Percentiles rank a stretch among this genome's conserved stretches.
phyloP scores from a whole-genome alignment of 1,284 basidiomycete genomes.

The Exobasidium rhododendri region DNA sequence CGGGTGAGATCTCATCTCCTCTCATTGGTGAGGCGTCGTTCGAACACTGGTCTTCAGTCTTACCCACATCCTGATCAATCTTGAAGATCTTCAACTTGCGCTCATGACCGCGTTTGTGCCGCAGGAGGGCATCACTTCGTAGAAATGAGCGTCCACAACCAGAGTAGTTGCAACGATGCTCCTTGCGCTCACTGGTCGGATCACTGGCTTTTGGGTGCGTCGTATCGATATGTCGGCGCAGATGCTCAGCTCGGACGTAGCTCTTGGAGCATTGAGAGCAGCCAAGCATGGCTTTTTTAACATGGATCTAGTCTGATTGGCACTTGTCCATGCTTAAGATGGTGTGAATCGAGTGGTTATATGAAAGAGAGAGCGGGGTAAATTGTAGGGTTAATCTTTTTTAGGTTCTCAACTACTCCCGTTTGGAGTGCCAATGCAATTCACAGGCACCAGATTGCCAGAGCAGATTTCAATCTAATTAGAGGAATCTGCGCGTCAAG shows the following conservation, averaged over 20 bases:
- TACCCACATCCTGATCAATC: not conserved
- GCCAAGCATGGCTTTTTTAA: not conserved
- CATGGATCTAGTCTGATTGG: no score
- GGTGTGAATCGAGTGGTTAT: no score
- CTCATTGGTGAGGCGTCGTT: not conserved
- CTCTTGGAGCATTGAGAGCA: constrained; percentile 33
- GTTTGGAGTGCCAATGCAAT: no score
- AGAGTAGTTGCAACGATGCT: not conserved
- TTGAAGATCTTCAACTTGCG: not conserved
- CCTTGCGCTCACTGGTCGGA: not conserved
- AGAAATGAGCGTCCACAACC: not conserved
- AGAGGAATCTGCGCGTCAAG: no score
- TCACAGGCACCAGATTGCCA: no score
- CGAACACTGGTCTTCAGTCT: not conserved
- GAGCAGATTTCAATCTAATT: no score
- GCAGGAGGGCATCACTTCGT: constrained; percentile 1
- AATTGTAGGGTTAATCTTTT: no score
- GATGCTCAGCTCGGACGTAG: constrained; percentile 47
- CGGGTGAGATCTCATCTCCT: not conserved
- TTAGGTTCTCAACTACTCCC: no score
- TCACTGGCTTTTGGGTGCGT: not conserved
- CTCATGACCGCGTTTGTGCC: not conserved
- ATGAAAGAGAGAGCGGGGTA: no score
- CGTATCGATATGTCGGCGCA: constrained; percentile 39
- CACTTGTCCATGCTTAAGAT: no score